Base-by-base conservation (phyloP, 2,329 filamentous ascomycete genomes). In the Botryotinia narcissicola region DNA sequence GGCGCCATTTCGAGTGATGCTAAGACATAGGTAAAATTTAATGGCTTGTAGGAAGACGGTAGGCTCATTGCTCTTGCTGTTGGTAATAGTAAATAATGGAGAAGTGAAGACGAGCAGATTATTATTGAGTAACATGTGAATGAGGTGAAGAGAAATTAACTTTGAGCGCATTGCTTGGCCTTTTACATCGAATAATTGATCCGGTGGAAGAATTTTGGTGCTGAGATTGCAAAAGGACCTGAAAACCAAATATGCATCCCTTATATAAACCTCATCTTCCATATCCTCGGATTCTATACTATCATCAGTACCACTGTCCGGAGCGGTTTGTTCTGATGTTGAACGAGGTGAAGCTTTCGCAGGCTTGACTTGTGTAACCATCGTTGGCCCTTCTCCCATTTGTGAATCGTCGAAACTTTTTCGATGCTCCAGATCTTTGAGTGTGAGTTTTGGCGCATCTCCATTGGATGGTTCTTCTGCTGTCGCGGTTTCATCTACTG, bases 81-180 rank as follows among this genome's bases (percentile, higher is more conserved):
- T 96, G 80, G 91, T 93, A 80, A 99, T 98, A 59, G 93, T 97
- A 82, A 95, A 95, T 75, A 95, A 86, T 1, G 95, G 95, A 66
- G 95, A 98, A 59, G 92, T 93, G 83, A 99, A 98, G 75, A 98
- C 92, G 74, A 89, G 84, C 76, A 95, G 93, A 83, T 98, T 93
- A 83, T 98, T 98, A 85, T 97, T 97, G 64, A 99, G 88, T 73
- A 98, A 90, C 59, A 94, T 97, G 81, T 98, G 95, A 76, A 99
- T 96, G 75, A 98, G 91, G 82, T 99, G 95, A 73, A 99, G 88
- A 25, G 96, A 98, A 75, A 99, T 89, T 70, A 99, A 87, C 83
- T 99, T 99, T 4, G 95, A 98, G 75, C 96, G 91, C 95, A 99
- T 99, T 54, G 95, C 93, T 80, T 98, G 95, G 29, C 95, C 95